These are phyloP conservation scores for Aspergillus bombycis DNA, from an alignment of 2,329 filamentous ascomycete species.

Conservation along the genomic window DNA sequence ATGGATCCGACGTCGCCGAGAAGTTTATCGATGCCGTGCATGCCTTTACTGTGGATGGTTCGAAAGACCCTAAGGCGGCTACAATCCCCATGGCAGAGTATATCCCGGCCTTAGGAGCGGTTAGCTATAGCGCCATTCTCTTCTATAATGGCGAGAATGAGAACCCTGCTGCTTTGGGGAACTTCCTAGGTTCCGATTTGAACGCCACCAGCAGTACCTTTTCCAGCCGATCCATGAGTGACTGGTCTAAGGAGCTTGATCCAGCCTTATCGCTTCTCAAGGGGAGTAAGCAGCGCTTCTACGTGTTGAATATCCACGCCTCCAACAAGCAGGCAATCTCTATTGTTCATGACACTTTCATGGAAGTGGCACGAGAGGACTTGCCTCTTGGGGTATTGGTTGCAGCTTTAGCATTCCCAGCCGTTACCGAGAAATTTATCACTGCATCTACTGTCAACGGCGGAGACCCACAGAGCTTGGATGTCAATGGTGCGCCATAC, in stretches of 20 bases:
- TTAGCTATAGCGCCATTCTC: not conserved
- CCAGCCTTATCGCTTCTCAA: not conserved
- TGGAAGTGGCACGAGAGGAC: not conserved
- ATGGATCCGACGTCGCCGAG: not conserved
- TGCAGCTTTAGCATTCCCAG: constrained; percentile 7
- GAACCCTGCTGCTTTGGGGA: not conserved
- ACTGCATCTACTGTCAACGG: constrained; percentile 6
- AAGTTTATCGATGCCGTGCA: constrained; percentile 1
- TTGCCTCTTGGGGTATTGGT: not conserved
- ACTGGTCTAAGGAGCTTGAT: constrained; percentile 4
- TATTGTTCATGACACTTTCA: constrained; percentile 1
- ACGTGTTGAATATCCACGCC: not conserved
- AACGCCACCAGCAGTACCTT: not conserved
- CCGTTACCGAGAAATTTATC: constrained; percentile 9
- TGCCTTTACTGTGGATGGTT: not conserved
- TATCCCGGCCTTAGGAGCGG: not conserved
- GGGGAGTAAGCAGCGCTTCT: not conserved
- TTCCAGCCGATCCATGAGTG: not conserved
- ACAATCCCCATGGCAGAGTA: constrained; percentile 1
- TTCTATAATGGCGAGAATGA: not conserved
- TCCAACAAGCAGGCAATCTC: constrained; percentile 1
- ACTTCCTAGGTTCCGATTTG: not conserved
- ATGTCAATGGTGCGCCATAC: constrained; percentile 7
- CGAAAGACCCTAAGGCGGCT: constrained; percentile 5
- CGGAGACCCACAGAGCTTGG: constrained; percentile 8